A percentile compares a stretch with the other conserved stretches of the same genome.
These are phyloP conservation scores for Elsinoe batatas DNA, from an alignment of 2,329 filamentous ascomycete genomes.

Conservation along the genomic window DNA sequence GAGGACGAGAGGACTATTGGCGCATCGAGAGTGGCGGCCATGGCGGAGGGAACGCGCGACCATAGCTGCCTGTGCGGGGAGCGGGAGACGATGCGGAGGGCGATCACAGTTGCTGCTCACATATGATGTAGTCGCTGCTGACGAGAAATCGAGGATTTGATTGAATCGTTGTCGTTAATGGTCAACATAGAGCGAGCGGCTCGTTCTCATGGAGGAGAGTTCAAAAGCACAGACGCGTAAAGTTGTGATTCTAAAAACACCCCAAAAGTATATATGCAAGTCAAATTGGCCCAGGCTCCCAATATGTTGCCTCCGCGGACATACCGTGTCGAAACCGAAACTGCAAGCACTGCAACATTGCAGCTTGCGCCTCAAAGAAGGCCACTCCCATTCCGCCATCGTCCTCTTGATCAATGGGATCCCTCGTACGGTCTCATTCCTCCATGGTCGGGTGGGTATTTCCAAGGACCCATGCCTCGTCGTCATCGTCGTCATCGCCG, in stretches of 20 bases:
- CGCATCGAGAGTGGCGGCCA: constrained; percentile 7
- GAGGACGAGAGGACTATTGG: constrained; percentile 13
- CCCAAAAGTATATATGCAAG: too few species aligned
- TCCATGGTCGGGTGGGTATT: not conserved
- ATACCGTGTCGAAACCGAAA: too few species aligned
- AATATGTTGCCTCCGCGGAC: too few species aligned
- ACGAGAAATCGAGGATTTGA: not conserved
- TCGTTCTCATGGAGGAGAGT: not conserved
- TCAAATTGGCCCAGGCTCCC: too few species aligned
- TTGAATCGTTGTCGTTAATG: not conserved
- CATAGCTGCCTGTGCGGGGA: constrained; percentile 6
- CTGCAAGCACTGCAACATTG: too few species aligned
- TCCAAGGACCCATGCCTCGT: not conserved
- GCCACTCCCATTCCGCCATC: not conserved
- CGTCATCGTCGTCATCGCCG: not conserved
- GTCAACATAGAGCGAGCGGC: not conserved
- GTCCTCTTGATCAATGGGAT: not conserved
- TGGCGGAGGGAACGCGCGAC: not conserved
- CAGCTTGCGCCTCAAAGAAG: too few species aligned
- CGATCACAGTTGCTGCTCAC: not conserved
- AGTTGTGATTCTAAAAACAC: not conserved
- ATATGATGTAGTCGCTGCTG: not conserved
- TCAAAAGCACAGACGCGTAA: not conserved
- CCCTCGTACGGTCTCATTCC: not conserved
- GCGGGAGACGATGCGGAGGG: not conserved